Percentiles rank a stretch among this genome's conserved stretches.
Evolutionary conservation across 1,284 basidiomycete species (phyloP).

Genomic region (Inonotus obliquus): DNA sequence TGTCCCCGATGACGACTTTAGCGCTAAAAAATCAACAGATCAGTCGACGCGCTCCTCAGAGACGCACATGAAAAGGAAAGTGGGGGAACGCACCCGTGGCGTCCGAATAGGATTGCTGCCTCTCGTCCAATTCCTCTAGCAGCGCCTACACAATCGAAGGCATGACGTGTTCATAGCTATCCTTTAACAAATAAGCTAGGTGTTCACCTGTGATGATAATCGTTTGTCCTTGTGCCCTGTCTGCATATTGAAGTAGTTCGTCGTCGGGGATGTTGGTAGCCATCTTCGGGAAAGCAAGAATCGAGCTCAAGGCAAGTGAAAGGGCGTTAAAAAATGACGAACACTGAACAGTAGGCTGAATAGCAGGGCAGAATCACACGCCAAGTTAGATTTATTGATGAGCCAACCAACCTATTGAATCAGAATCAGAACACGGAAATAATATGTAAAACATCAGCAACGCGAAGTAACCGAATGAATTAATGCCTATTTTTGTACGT

Average conservation of each 20-base stretch:
- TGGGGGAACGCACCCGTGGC: constrained; percentile 36
- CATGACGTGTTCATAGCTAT: neutral
- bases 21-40: constrained; percentile 33
- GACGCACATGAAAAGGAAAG: neutral
- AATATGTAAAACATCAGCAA: too few relatives aligned
- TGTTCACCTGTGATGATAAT: constrained; percentile 49
- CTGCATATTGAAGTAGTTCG: constrained; percentile 38
- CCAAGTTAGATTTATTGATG: too few relatives aligned
- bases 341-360: too few relatives aligned
- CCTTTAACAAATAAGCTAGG: neutral
- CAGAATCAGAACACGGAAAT: too few relatives aligned
- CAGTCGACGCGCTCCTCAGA: constrained; percentile 4
- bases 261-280: constrained; percentile 37
- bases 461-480: too few relatives aligned
- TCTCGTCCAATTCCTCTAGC: constrained; percentile 54
- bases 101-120: constrained; percentile 41
- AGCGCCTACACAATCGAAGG: constrained; percentile 42
- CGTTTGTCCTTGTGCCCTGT: constrained; percentile 44
- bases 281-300: neutral
- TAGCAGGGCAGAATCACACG: neutral
- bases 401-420: too few relatives aligned
- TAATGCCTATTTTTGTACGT: too few relatives aligned
- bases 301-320: neutral
- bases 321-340: too few relatives aligned
- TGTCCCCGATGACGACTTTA: constrained; percentile 52